Base-by-base conservation (phyloP, 1,139 yeast species). In the Lodderomyces margitis region DNA sequence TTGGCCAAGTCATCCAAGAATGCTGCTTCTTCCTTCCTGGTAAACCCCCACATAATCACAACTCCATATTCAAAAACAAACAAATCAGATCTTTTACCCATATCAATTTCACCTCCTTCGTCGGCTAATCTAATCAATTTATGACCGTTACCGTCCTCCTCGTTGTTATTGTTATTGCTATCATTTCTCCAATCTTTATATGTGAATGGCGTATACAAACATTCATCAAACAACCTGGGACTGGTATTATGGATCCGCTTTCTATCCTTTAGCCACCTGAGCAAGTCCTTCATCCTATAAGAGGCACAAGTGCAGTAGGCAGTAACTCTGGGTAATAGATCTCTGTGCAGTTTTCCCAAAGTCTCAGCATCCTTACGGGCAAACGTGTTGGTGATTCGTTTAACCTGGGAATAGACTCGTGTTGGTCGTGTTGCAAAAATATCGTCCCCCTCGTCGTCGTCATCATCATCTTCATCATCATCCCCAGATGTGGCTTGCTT, bases 291-390 rank as follows among this genome's bases (percentile, higher is more conserved):
- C 94, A 92, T 87, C 50, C 80, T 81, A 58, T 89, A 92, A 19
- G 95, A 82, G 28, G 96, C 92, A 34, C 97, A 89, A 0, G 98
- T 91, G 64, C 98, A 91, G 59, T 89, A 92, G 0, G 96, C 96
- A 0, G 97, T 91, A 2, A 91, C 97, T 52, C 98, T 70, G 1
- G 98, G 95, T 41, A 86, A 68, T 40, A 84, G 62, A 37, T 83
- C 85, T 46, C 98, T 73, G 58, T 92, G 97, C 51, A 87, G 86
- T 57, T 89, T 91, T 5, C 97, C 96, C 45, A 92, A 69, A 34
- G 91, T 78, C 58, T 89, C 97, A 1, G 98, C 98, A 70, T 92
- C 98, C 51, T 83, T 84, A 50, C 98, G 70, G 0, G 98, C 98
- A 1, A 94, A 84, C n/a, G 85, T 76, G 49, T 92, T 97, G 34